These are phyloP conservation scores for Penicillium sumatraense DNA, from an alignment of 2,329 filamentous ascomycete genomes.

Conservation along the genomic window DNA sequence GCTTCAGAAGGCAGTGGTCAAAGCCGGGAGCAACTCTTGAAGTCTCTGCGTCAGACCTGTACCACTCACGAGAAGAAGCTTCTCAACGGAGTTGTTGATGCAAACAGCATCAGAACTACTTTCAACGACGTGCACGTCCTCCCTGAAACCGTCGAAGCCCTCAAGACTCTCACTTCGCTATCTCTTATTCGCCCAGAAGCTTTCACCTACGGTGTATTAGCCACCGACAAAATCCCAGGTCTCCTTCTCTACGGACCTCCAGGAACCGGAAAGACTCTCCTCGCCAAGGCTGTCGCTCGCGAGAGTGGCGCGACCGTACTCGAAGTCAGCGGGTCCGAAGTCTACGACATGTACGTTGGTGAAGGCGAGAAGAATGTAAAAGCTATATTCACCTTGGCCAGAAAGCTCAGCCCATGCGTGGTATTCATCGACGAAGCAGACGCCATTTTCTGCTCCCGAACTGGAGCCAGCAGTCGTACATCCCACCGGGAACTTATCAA, in stretches of 20 bases:
- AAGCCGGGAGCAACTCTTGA: slow-evolving; percentile 49
- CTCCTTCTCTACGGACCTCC: slow-evolving; percentile 87
- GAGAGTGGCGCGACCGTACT: slow-evolving; percentile 71
- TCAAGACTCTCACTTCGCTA: slow-evolving; percentile 86
- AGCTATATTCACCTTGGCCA: slow-evolving; percentile 87
- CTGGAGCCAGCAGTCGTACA: slow-evolving; percentile 64
- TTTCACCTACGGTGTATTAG: slow-evolving; percentile 93
- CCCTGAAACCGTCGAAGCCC: slow-evolving; percentile 78
- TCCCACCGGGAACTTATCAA: slow-evolving; percentile 90
- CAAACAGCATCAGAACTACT: slow-evolving; percentile 79
- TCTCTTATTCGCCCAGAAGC: slow-evolving; percentile 87
- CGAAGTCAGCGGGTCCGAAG: slow-evolving; percentile 85
- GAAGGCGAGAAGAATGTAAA: slow-evolving; percentile 96
- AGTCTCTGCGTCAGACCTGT: slow-evolving; percentile 59
- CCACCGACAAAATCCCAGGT: slow-evolving; percentile 87
- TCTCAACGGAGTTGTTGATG: slow-evolving; percentile 78
- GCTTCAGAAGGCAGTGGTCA: slow-evolving; percentile 36
- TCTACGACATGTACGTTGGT: slow-evolving; percentile 96
- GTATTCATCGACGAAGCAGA: slow-evolving; percentile 98
- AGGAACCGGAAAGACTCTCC: slow-evolving; percentile 62
- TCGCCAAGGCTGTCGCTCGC: slow-evolving; percentile 68
- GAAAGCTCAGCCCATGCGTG: slow-evolving; percentile 87
- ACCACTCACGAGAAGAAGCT: slow-evolving; percentile 83
- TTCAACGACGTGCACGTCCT: slow-evolving; percentile 87
- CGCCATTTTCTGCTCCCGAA: slow-evolving; percentile 81